Base-by-base conservation (phyloP, 805 yeast species). In the Candida piceae region DNA sequence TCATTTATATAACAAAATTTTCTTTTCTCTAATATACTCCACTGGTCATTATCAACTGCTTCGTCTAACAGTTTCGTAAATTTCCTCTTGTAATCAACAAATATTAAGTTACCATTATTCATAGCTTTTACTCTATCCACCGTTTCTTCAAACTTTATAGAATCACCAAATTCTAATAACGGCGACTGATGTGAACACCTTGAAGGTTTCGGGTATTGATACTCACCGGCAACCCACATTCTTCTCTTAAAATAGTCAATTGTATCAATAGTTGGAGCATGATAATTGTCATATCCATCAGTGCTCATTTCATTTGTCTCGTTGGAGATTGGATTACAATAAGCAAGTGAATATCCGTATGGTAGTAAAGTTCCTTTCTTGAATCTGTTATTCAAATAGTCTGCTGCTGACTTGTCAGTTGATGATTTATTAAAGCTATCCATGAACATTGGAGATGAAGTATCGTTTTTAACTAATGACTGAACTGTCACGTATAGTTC, bases 251-350 rank as follows among this genome's bases (percentile, higher is more conserved):
- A 82, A 16, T 60, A 59, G 21, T 56, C 48, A 5, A 25, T 33
- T 4, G 34, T 22, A 1, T 38, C 41, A 3, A 45, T 40, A 1
- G 58, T 50, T 0, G 94, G 95, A 1, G 88, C 76, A 40, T 84
- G 93, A 47, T 82, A 76, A 31, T 78, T 69, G 45, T 84, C 94
- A 58, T 86, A 88, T 1, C 96, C 96, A 57, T 88, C 97, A 2
- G 47, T 32, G 2, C 82, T 79, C 15, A 86, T 53, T 3, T 59
- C 58, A 1, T 45, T 32, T 4, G n/a, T 16, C 36, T 73, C 80
- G 26, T 60, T 56, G 25, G 73, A 60, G 4, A 64, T 49, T 17
- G 86, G 88, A 49, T 81, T 83, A 57, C 78, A 78, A 53, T 70
- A 86, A 1, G 83, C 54, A 35, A 87, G 67, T 41, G 83, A 87